Evolutionary conservation across 208 protist genomes (phyloP), one percentile per base, ranked within the genome.

Genomic region (Wallacemonas sp.): DNA sequence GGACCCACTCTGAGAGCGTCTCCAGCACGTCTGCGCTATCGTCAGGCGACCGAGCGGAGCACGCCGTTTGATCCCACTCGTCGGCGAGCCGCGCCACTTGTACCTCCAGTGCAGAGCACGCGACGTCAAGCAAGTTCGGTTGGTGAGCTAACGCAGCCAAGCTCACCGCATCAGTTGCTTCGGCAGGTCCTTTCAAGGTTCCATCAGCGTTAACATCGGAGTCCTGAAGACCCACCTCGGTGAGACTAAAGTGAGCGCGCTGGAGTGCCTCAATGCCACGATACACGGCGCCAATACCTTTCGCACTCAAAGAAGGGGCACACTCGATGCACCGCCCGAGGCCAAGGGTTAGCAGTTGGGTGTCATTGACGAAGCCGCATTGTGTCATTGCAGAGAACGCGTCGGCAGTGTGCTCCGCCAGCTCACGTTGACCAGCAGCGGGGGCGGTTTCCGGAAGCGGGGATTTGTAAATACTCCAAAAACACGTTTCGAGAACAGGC

Each of bases 101-200:
- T 15, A 44, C 58, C 68, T 94, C 85, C 46, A 94, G 65, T 57
- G 88, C 81, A 19, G 66, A 71, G 29, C 85, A 91, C 15, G 92
- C 54, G 37, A 94, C 69, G 58, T 89, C 85, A 17, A 94, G 38
- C 26, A 94, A 32, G 53, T 94, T 94, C 0, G 89, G 89, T 42
- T 94, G 89, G 24, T 83, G 80, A 9, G 74, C 65, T 24, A 91
- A 54, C 4, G 64, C 61, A 32, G 61, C 71, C 6, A 48, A 59
- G 3, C 79, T 66, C 1, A 41, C 38, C 3, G 24, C 21, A 33
- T 62, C 60, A 9, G 32, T 32, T 39, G 30, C 33, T 4, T 71
- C 53, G 36, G 71, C 53, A 17, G 63, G 38, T 13, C 83, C 76
- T n/a, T 58, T 63, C 21, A 68, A 42, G 0, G 68, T 78, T 38